These are phyloP conservation scores for Udeniomyces megalosporus DNA, from an alignment of 768 basidiomycete genomes.

Conservation along the genomic window DNA sequence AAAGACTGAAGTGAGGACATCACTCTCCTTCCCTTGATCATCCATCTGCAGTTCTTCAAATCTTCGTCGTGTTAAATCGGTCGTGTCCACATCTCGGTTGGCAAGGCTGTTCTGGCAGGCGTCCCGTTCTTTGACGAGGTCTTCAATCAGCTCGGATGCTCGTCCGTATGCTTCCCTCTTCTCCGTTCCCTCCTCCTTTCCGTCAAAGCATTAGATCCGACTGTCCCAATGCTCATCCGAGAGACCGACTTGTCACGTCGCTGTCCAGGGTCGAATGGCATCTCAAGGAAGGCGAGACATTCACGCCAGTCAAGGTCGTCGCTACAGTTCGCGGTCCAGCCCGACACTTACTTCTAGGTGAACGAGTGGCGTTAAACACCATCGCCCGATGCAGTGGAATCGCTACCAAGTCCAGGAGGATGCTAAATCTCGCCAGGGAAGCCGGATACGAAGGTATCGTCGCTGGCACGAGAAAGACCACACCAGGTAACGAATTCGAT, in stretches of 20 bases:
- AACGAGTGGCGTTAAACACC: slow-evolving; percentile 81
- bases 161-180: slow-evolving; percentile 35
- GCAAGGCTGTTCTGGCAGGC: slow-evolving; percentile 61
- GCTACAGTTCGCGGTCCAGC: slow-evolving; percentile 86
- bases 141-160: slow-evolving; percentile 72
- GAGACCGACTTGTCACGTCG: neutral
- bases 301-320: slow-evolving; percentile 54
- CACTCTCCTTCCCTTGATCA: neutral
- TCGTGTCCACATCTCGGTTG: neutral
- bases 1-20: slow-evolving; percentile 37
- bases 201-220: neutral
- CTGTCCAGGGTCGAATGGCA: slow-evolving; percentile 77
- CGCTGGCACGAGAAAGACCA: slow-evolving; percentile 94
- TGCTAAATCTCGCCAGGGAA: slow-evolving; percentile 59
- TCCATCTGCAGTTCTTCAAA: neutral
- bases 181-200: neutral
- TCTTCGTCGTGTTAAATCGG: neutral
- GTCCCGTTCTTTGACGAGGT: slow-evolving; percentile 91
- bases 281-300: slow-evolving; percentile 61
- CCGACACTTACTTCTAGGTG: slow-evolving; percentile 71
- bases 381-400: slow-evolving; percentile 92
- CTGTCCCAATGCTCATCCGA: neutral
- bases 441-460: slow-evolving; percentile 74
- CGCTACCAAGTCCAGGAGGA: slow-evolving; percentile 70
- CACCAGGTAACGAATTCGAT: slow-evolving; percentile 46